These are phyloP conservation scores for Fusarium subglutinans DNA, from an alignment of 2,329 filamentous ascomycete genomes.

Conservation along the genomic window DNA sequence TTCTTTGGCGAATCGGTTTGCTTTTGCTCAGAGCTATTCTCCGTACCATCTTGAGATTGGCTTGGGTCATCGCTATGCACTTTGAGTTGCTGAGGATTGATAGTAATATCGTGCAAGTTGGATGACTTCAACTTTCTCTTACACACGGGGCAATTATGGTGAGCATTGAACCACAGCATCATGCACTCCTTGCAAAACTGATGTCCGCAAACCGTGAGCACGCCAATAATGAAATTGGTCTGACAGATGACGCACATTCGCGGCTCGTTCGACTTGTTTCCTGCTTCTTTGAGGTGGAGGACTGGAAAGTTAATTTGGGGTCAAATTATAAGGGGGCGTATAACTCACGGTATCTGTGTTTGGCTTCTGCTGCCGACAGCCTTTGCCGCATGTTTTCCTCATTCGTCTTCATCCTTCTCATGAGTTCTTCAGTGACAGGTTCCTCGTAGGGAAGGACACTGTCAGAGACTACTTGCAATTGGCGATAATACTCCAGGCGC, in stretches of 20 bases:
- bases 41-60: conserved; percentile 7
- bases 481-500: conserved; percentile 88
- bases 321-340: not conserved
- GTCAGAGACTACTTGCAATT: conserved; percentile 91
- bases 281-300: conserved; percentile 63
- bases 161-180: conserved; percentile 76
- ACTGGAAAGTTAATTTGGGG: conserved; percentile 49
- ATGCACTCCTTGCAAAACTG: conserved; percentile 93
- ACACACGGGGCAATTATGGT: conserved; percentile 85
- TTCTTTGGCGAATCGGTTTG: conserved; percentile 43
- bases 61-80: conserved; percentile 58
- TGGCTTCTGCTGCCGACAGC: conserved; percentile 72
- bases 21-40: conserved; percentile 23
- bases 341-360: conserved; percentile 74
- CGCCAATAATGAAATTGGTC: conserved; percentile 77
- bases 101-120: conserved; percentile 85
- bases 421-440: conserved; percentile 60
- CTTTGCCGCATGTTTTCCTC: conserved; percentile 61
- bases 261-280: conserved; percentile 69
- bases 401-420: conserved; percentile 46
- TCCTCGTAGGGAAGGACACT: conserved; percentile 81
- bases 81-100: conserved; percentile 79
- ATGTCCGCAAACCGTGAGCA: conserved; percentile 88
- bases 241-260: conserved; percentile 89
- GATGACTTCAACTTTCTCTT: conserved; percentile 71